Evolutionary conservation across 2,329 filamentous ascomycete genomes (phyloP).

Genomic region (Berkeleyomyces basicola): DNA sequence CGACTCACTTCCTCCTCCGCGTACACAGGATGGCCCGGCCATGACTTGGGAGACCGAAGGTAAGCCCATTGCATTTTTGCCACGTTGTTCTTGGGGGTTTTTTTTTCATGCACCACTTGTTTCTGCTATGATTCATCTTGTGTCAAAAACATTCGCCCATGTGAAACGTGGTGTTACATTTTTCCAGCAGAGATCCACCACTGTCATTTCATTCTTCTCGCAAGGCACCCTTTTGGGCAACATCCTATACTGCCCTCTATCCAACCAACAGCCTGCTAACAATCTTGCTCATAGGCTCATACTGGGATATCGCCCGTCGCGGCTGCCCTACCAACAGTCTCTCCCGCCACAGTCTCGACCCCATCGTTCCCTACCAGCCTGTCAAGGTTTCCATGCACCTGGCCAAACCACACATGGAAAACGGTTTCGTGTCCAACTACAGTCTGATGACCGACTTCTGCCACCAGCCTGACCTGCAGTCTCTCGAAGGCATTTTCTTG

Average conservation of each 20-base stretch:
- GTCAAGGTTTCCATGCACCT: constrained; percentile 30
- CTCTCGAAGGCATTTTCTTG: constrained; percentile 48
- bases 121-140: background rate
- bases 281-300: constrained; percentile 26
- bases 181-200: background rate
- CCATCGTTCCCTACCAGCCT: constrained; percentile 28
- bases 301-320: constrained; percentile 40
- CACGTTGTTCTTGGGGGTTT: background rate
- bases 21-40: constrained; percentile 18
- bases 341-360: constrained; percentile 32
- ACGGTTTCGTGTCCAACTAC: constrained; percentile 46
- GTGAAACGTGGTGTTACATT: background rate
- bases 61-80: constrained; percentile 19
- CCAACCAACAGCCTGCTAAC: background rate
- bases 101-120: background rate
- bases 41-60: constrained; percentile 37
- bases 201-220: no score
- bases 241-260: no score
- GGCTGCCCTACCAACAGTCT: constrained; percentile 47
- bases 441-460: constrained; percentile 45
- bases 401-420: constrained; percentile 31
- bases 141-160: background rate
- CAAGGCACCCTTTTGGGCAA: no score
- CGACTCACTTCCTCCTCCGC: constrained; percentile 24
- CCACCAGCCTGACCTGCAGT: constrained; percentile 46